phyloP scores from a whole-genome alignment of 1,139 yeast genomes.

The Eremothecium gossypii region DNA sequence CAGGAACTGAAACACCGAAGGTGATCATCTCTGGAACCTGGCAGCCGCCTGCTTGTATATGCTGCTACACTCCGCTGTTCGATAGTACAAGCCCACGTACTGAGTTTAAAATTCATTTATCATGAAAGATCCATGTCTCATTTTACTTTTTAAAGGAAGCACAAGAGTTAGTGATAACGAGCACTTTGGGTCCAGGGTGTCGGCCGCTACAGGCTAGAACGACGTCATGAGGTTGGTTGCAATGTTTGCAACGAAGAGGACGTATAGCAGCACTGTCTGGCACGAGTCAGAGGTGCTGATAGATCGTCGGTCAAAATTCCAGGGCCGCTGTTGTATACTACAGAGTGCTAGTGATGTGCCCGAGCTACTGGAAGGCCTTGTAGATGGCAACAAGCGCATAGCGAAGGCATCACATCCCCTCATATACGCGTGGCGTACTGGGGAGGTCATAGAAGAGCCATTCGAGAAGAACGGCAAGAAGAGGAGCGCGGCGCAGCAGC shows the following conservation, averaged over 20 bases:
- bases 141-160: too few species aligned
- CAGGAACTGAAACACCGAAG: slow-evolving; percentile 24
- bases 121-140: too few species aligned
- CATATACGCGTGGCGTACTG: slow-evolving; percentile 61
- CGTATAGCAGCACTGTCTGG: slow-evolving; percentile 24
- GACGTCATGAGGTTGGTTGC: background rate
- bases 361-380: slow-evolving; percentile 32
- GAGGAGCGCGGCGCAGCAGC: slow-evolving; percentile 6
- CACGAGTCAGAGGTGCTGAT: slow-evolving; percentile 30
- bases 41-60: too few species aligned
- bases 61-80: too few species aligned
- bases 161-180: too few species aligned
- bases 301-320: slow-evolving; percentile 52
- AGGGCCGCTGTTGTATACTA: slow-evolving; percentile 44
- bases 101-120: too few species aligned
- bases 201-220: too few species aligned
- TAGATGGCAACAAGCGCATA: slow-evolving; percentile 36
- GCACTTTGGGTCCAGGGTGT: too few species aligned
- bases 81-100: too few species aligned
- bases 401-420: slow-evolving; percentile 54
- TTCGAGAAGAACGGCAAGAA: slow-evolving; percentile 10
- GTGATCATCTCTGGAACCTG: slow-evolving; percentile 10
- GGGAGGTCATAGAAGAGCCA: slow-evolving; percentile 13
- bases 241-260: background rate
- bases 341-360: slow-evolving; percentile 34